A percentile compares a stretch with the other conserved stretches of the same genome.
phyloP scores from a whole-genome alignment of 2,329 filamentous ascomycete genomes.

The Leptographium wingfieldii region DNA sequence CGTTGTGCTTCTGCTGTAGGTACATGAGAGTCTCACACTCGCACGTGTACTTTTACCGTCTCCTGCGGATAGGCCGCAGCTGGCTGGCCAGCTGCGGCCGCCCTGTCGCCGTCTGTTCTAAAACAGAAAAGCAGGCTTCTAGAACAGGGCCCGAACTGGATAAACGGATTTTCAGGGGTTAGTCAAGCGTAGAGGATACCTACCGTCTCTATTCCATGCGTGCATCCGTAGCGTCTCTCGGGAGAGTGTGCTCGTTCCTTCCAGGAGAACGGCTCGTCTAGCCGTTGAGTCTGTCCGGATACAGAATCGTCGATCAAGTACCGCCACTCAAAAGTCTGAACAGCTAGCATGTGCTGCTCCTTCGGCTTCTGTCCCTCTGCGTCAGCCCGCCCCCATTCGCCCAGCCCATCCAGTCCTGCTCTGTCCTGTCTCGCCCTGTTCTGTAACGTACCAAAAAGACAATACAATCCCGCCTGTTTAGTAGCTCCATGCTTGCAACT shows the following conservation, averaged over 20 bases:
- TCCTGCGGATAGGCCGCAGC: no score
- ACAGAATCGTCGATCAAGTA: not conserved
- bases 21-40: no score
- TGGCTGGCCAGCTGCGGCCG: no score
- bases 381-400: not conserved
- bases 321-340: not conserved
- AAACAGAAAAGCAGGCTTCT: not conserved
- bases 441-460: not conserved
- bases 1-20: no score
- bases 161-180: not conserved
- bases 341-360: not conserved
- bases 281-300: not conserved
- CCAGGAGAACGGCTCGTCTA: not conserved
- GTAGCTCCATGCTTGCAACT: not conserved
- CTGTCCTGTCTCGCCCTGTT: not conserved
- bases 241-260: not conserved
- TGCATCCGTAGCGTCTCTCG: not conserved
- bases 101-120: not conserved
- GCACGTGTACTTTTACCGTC: no score
- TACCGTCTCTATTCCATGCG: not conserved
- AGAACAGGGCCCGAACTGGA: not conserved
- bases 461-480: not conserved
- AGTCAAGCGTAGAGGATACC: not conserved
- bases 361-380: not conserved
- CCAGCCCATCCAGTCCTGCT: not conserved